Base-by-base conservation (phyloP, 192 early-diverging fungal species). In the Entrophospora sp. region DNA sequence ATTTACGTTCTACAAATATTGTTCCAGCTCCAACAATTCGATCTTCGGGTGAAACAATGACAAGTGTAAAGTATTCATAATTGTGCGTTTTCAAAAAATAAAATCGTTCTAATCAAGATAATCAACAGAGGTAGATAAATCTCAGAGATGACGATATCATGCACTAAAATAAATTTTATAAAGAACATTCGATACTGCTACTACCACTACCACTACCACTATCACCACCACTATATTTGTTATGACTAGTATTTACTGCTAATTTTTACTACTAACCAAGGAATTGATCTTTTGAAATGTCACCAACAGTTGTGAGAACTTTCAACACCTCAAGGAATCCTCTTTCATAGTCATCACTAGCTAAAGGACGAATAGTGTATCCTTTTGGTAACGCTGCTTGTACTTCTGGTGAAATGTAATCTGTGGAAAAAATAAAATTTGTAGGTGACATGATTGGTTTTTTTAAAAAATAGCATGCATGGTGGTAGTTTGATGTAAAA, bases 1-100 rank as follows among this genome's bases (percentile, higher is more conserved):
- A 93, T 74, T 93, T 93, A 45, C 91, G 83, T 71, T 93, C 91
- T 6, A 91, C 85, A 22, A 93, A 44, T 7, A 93, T 77, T 7
- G 87, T 91, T 30, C 91, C 91, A 13, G 87, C 89, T 7, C 82
- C 91, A 12, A 90, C 86, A 45, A 93, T 85, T 24, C 69, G 59
- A 27, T 76, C 52, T 28, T 82, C 83, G 13, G 78, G 71, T 22
- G 89, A 83, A 52, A 88, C 85, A 31, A 93, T 90, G 13, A 90
- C 88, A 49, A 91, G 85, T 8, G 85, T 88, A 55, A 77, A 88
- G 69, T 86, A 91, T 76, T 89, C 81, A 68, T 93, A 79, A 69
- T 81, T 89, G 67, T 86, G 87, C 12, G 81, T 67, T 72, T 87
- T 83, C 38, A 93, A 66, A 71, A 88, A 91, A 36, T 82, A 63